Conservation (phyloP, 2,329 filamentous ascomycete genomes). For the Penicillium sp. region DNA sequence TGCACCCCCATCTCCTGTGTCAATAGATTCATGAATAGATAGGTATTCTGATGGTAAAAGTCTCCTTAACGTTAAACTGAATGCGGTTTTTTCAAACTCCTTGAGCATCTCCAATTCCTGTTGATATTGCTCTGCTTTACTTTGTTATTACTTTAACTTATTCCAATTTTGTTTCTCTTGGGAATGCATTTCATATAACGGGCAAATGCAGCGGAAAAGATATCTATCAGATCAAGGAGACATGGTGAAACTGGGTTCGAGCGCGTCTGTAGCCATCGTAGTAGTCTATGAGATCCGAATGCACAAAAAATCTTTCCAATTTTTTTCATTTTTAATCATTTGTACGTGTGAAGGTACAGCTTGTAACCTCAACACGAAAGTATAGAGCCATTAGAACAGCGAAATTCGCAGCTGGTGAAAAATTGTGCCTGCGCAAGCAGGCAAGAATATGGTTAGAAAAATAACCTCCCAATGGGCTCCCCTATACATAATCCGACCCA, state of each 20-base stretch:
- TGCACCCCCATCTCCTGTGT: constrained; percentile 8
- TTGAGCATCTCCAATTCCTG: too few species aligned
- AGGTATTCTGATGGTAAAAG: too few species aligned
- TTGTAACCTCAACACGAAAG: not conserved
- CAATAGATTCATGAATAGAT: not conserved
- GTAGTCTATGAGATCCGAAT: not conserved
- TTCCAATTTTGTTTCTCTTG: too few species aligned
- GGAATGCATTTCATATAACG: too few species aligned
- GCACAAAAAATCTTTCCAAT: not conserved
- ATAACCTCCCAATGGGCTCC: not conserved
- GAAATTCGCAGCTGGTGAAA: not conserved
- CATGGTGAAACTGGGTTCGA: too few species aligned
- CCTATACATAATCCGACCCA: not conserved
- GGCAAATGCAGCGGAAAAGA: too few species aligned
- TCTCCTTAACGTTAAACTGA: too few species aligned
- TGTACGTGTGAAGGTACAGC: not conserved
- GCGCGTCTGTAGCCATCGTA: too few species aligned
- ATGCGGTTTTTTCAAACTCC: too few species aligned
- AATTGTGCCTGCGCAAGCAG: not conserved
- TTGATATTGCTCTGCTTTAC: not conserved
- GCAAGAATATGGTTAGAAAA: not conserved
- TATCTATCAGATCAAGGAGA: too few species aligned
- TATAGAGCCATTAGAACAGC: not conserved
- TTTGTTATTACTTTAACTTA: too few species aligned
- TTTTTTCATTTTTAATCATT: not conserved